Conservation (phyloP, 2,329 filamentous ascomycete species). For the Emergomyces orientalis region DNA sequence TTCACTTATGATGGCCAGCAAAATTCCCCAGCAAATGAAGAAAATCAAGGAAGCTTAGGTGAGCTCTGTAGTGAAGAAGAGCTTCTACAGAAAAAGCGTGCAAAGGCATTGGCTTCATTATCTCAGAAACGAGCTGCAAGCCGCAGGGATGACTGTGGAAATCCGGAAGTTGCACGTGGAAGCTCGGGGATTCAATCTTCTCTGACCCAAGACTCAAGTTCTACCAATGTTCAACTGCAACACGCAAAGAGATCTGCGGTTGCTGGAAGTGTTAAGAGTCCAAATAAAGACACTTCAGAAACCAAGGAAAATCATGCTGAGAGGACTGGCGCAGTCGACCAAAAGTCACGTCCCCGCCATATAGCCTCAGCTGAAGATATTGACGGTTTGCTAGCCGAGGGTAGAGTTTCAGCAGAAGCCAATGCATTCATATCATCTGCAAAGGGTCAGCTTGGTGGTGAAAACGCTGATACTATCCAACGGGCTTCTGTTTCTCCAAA, state of each 20-base stretch:
- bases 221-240: neutral
- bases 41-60: neutral
- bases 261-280: neutral
- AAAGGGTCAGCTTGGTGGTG: neutral
- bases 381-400: constrained; percentile 17
- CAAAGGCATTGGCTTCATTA: constrained; percentile 7
- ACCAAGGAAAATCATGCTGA: neutral
- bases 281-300: neutral
- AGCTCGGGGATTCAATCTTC: neutral
- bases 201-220: neutral
- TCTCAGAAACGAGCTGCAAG: constrained; percentile 9
- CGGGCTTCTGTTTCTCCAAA: constrained; percentile 11
- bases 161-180: neutral
- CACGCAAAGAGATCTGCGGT: neutral
- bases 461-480: neutral
- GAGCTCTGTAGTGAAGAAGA: constrained; percentile 1
- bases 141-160: neutral
- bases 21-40: neutral
- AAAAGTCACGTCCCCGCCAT: neutral
- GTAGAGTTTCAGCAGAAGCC: constrained; percentile 13
- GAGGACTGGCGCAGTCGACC: neutral
- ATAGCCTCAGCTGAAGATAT: constrained; percentile 14
- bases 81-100: constrained; percentile 7
- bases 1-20: neutral
- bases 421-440: constrained; percentile 7